These are phyloP conservation scores for Tirmania nivea DNA, from an alignment of 495 filamentous ascomycete genomes.

Conservation along the genomic window DNA sequence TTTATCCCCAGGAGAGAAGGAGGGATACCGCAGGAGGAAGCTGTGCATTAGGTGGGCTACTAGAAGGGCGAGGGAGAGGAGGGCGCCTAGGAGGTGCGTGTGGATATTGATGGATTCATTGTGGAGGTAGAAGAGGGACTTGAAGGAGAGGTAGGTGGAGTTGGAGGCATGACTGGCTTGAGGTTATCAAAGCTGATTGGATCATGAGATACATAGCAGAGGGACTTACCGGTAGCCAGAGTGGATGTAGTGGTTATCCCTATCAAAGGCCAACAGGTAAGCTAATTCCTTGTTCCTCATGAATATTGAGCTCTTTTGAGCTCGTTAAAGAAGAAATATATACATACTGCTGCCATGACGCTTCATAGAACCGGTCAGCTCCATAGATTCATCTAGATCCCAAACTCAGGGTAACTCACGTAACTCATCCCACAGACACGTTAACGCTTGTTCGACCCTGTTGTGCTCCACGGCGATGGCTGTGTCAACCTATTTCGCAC, in stretches of 20 bases:
- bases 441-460: background rate
- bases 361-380: too few species aligned
- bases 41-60: slow-evolving; percentile 25
- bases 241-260: slow-evolving; percentile 55
- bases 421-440: background rate
- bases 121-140: slow-evolving; percentile 53
- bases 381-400: too few species aligned
- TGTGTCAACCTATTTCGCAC: too few species aligned
- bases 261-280: slow-evolving; percentile 1
- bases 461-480: too few species aligned
- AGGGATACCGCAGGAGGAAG: slow-evolving; percentile 43
- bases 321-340: background rate
- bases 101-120: slow-evolving; percentile 96
- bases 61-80: slow-evolving; percentile 24
- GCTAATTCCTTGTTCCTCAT: background rate
- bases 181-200: background rate
- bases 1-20: slow-evolving; percentile 42
- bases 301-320: background rate
- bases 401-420: background rate
- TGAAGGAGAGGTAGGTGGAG: slow-evolving; percentile 41
- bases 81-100: slow-evolving; percentile 51
- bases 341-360: slow-evolving; percentile 16
- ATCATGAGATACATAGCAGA: background rate
- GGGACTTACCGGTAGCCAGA: slow-evolving; percentile 36
- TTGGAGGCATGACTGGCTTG: slow-evolving; percentile 30